A percentile compares a stretch with the other conserved stretches of the same genome.
These are phyloP conservation scores for Selaginella tamariscina DNA, from an alignment of 75 land plant genomes.

Conservation along the genomic window DNA sequence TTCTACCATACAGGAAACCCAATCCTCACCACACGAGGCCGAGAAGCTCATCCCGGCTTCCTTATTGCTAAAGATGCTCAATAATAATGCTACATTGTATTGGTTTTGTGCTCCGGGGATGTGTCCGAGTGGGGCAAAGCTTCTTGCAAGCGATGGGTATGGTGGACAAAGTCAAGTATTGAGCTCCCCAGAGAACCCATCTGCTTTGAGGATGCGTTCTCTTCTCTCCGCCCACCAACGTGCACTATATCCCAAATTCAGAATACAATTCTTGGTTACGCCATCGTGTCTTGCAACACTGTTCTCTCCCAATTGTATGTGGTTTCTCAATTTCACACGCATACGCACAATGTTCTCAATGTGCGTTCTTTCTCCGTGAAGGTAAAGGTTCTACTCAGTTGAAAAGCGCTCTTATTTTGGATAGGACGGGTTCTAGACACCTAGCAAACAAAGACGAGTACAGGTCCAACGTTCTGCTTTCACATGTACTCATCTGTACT, in stretches of 20 bases:
- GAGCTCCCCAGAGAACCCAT: conserved; percentile 22
- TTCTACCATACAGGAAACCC: conserved; percentile 33
- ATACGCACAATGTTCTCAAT: too few species aligned
- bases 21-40: conserved; percentile 51
- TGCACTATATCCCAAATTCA: conserved; percentile 25
- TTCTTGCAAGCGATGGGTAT: conserved; percentile 26
- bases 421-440: conserved; percentile 23
- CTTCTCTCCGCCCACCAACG: conserved; percentile 29
- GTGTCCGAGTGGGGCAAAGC: conserved; percentile 31
- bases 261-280: conserved; percentile 29
- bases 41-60: conserved; percentile 41
- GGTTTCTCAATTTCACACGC: conserved; percentile 13
- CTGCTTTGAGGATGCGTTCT: conserved; percentile 39
- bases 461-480: background rate
- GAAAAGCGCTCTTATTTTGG: conserved; percentile 25
- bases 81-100: conserved; percentile 19
- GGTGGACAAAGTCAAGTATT: conserved; percentile 20
- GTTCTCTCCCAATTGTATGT: conserved; percentile 27
- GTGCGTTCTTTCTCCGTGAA: conserved; percentile 4
- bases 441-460: conserved; percentile 20
- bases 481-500: background rate
- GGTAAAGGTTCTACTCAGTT: conserved; percentile 1
- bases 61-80: conserved; percentile 15
- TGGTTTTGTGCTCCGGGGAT: conserved; percentile 27
- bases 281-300: conserved; percentile 17